Percentiles rank a stretch among this genome's conserved stretches.
phyloP scores from a whole-genome alignment of 306 rosid genomes.

The Pterocarpus santalinus region DNA sequence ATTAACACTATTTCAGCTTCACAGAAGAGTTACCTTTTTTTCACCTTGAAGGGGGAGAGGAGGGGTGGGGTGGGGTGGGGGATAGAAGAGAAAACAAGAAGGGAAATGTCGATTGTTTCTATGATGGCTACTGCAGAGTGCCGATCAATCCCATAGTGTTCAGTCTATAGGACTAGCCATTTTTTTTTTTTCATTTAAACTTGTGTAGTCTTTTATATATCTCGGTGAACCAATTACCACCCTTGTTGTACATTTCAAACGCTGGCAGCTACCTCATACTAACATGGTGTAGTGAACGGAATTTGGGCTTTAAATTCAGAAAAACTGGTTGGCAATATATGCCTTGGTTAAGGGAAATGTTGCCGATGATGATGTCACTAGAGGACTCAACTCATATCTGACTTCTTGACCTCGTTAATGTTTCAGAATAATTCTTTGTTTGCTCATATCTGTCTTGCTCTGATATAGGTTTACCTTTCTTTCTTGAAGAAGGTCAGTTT shows the following conservation, averaged over 20 bases:
- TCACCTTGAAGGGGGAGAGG: neutral
- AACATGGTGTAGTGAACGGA: constrained; percentile 8
- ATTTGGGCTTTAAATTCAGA: constrained; percentile 2
- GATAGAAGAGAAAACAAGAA: neutral
- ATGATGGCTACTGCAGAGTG: neutral
- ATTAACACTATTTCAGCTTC: constrained; percentile 8
- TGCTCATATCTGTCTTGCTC: constrained; percentile 40
- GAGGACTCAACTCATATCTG: constrained; percentile 3
- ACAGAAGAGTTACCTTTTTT: constrained; percentile 14
- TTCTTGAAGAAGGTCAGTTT: constrained; percentile 49
- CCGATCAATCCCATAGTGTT: neutral
- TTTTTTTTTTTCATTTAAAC: neutral
- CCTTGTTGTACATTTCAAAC: neutral
- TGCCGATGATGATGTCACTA: neutral
- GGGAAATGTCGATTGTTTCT: constrained; percentile 3
- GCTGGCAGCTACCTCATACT: neutral
- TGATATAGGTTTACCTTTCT: constrained; percentile 17
- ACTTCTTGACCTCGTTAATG: neutral
- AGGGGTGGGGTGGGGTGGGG: neutral
- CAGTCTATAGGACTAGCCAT: neutral
- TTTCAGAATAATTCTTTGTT: constrained; percentile 16
- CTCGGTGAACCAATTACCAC: neutral
- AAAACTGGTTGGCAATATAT: constrained; percentile 9
- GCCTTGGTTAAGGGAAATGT: neutral
- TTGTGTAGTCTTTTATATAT: neutral